Base-by-base conservation (phyloP, 306 rosid species). In the Ceratonia siliqua region DNA sequence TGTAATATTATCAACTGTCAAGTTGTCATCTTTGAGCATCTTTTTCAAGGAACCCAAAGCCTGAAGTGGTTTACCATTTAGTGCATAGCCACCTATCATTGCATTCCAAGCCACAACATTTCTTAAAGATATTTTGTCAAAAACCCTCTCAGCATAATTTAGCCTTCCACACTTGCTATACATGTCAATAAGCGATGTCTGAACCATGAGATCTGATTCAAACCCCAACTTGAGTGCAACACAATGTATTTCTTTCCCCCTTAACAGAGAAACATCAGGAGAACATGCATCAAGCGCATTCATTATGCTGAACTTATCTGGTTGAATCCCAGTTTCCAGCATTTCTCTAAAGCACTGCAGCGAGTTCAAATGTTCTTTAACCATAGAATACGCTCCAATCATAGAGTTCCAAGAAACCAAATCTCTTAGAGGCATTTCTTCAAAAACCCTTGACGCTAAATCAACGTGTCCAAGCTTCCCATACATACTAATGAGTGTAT, bases 341-440 rank as follows among this genome's bases (percentile, higher is more conserved):
- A 84, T 81, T 24, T 82, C 83, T 46, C 36, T 62, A 54, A 89
- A 86, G 78, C 85, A 82, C 41, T 17, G 41, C 54, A 84, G 52
- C 0, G 88, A 64, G 36, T 69, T 79, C 68, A 53, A 52, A 55
- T 82, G 74, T 68, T 81, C 78, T 73, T 76, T 74, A 39, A 71
- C 72, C 7, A 79, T 22, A 70, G 74, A 83, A 72, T 83, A 83
- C 10, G 87, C 89, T 12, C 82, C 46, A 32, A 83, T 81, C 82
- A 89, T 61, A 15, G 90, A 89, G 65, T 85, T 85, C 88, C 90
- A 89, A 24, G 89, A 86, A 13, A 89, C 89, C 63, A 82, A 6
- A 61, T 89, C 85, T 20, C 70, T 83, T 0, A 64, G 75, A 20
- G 81, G 81, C 85, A 87, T 87, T 85, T 83, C 85, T 7, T 70